Percentiles rank a stretch among this genome's conserved stretches.
These are phyloP conservation scores for Acanthamoeba culbertsoni DNA, from an alignment of 208 protist genomes.

Conservation along the genomic window DNA sequence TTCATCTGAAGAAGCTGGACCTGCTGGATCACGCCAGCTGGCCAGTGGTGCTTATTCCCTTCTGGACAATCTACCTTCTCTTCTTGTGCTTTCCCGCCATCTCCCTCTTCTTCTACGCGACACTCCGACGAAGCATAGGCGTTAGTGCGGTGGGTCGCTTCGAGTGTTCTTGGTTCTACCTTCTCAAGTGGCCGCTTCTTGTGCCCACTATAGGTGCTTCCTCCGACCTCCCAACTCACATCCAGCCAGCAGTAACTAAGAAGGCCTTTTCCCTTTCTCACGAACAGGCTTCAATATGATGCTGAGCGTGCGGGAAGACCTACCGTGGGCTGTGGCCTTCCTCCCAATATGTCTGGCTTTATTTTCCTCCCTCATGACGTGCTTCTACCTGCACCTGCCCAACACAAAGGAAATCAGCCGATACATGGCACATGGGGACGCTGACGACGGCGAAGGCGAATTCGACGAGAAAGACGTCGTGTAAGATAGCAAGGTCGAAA, in stretches of 20 bases:
- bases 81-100: not conserved
- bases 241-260: no score
- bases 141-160: not conserved
- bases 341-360: not conserved
- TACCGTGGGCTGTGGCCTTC: conserved; percentile 18
- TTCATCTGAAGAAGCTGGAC: not conserved
- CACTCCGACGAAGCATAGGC: not conserved
- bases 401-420: not conserved
- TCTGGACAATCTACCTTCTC: not conserved
- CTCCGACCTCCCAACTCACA: not conserved
- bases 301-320: not conserved
- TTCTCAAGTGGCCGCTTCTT: conserved; percentile 16
- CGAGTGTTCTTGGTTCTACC: conserved; percentile 15
- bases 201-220: not conserved
- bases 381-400: conserved; percentile 41
- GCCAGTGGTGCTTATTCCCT: conserved; percentile 5
- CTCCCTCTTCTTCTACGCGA: not conserved
- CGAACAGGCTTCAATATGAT: conserved; percentile 12
- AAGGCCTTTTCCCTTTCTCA: not conserved
- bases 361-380: conserved; percentile 1
- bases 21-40: not conserved
- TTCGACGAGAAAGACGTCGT: not conserved
- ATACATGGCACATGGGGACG: not conserved
- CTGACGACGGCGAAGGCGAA: not conserved
- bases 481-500: no score